Evolutionary conservation across 2,329 filamentous ascomycete species (phyloP), one percentile per base, ranked within the genome.

Genomic region (Beauveria brongniartii): DNA sequence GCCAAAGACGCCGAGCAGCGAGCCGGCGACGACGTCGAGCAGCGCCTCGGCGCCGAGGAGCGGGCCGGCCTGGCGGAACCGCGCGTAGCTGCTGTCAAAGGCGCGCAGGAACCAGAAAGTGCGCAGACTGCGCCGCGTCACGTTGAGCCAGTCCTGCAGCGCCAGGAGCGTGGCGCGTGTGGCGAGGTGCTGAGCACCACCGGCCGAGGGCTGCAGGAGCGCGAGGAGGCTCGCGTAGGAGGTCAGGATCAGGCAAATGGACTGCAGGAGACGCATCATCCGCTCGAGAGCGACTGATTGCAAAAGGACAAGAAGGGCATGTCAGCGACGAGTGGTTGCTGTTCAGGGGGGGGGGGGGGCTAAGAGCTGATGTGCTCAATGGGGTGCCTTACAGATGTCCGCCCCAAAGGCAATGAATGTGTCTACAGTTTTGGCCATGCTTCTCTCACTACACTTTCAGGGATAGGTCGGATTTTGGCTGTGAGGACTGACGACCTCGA

Each of bases 41-140:
- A 74, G 80, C 28, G 66, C 70, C 55, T 74, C 78, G 41, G 73
- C 63, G 37, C 65, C 63, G 67, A 69, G 10, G 66, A 51, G 22
- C 37, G 12, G 18, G 30, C 8, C 54, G 4, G 68, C 59, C 9
- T 62, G 47, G 65, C 62, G 46, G 65, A 77, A 82, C 34, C 77
- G 68, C 3, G 69, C 68, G 68, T 78, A 80, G 1, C 84, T 82
- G 2, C 74, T 69, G 26, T 75, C 69, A 65, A 89, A 86, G 54
- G 78, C 79, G 51, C 85, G 83, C 57, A 89, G 72, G 69, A 87
- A 90, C 67, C 86, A 85, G 70, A 90, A 88, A 61, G 89, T 75
- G 14, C 89, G 84, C 69, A 91, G 80, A 72, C 83, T 85, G 24
- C 87, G 82, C 43, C 89, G 79, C 20, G 74, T 73, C 48, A 82